These are phyloP conservation scores for Talaromyces islandicus DNA, from an alignment of 2,329 filamentous ascomycete genomes.

Conservation along the genomic window DNA sequence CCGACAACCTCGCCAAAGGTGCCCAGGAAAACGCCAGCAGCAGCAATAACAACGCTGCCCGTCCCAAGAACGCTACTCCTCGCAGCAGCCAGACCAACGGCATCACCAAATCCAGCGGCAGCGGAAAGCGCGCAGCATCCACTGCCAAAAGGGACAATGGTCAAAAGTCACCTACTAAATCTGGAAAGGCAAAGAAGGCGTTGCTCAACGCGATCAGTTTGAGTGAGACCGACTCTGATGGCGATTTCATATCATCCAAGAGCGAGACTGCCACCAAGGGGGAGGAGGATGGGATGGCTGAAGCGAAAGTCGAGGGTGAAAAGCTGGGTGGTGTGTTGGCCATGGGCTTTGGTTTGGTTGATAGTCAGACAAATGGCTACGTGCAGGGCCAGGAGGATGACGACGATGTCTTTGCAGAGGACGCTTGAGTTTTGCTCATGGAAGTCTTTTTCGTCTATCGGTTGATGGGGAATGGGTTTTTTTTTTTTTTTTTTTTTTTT, in stretches of 20 bases:
- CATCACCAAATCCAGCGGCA: conserved; percentile 11
- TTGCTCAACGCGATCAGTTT: background rate
- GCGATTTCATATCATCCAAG: background rate
- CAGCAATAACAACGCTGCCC: conserved; percentile 11
- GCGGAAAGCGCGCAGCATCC: background rate
- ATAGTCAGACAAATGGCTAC: background rate
- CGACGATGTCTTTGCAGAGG: background rate
- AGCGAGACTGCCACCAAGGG: background rate
- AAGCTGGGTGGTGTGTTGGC: too few species aligned
- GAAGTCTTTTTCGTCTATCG: background rate
- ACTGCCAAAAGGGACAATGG: background rate
- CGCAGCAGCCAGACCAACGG: conserved; percentile 11
- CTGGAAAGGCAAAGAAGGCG: background rate
- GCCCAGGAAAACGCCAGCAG: conserved; percentile 6
- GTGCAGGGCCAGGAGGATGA: background rate
- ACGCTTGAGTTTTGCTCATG: background rate
- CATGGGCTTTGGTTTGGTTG: background rate
- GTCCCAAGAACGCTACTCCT: conserved; percentile 12
- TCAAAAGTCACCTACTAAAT: background rate
- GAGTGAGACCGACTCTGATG: background rate
- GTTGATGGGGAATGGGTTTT: background rate
- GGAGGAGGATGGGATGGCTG: background rate
- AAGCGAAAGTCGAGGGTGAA: background rate
- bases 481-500: too few species aligned
- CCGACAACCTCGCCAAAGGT: conserved; percentile 28